Base-by-base conservation (phyloP, 768 basidiomycete genomes). In the Amylocystis lapponica region DNA sequence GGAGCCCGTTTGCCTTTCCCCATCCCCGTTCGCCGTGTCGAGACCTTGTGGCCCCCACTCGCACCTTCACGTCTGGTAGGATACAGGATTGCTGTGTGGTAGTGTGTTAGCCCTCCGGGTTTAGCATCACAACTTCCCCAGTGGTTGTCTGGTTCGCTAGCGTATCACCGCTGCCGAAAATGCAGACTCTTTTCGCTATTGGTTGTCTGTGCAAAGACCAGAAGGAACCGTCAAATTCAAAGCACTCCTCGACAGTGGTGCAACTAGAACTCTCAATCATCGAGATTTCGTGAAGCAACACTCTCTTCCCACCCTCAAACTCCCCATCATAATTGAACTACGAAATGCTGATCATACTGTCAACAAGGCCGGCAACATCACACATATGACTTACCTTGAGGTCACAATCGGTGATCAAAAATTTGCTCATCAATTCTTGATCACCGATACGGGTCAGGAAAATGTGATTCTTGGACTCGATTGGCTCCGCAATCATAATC, bases 401-500 rank as follows among this genome's bases (percentile, higher is more conserved):
- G 27, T 43, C 19, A 21, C 21, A 14, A 43, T 43, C 3, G 42
- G 42, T 13, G 36, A 43, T 25, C 32, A 43, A 20, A 20, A 17
- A 35, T 36, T n/a, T n/a, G n/a, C n/a, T n/a, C n/a, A n/a, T 7
- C 16, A 21, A 10, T 36, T 45, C 23, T 16, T 25, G 2, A 26
- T 45, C 23, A 45, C 43, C 8, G 32, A 22, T 20, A 27, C 38
- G 19, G 36, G 37, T 7, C n/a, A 27, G n/a, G 27, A 36, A 21
- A 30, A 36, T 6, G 31, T 69, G 21, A 59, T 66, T 43, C 48
- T 67, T 19, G 66, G 65, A 14, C 53, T 67, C 16, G 55, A 65
- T 41, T 68, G 66, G 66, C 62, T 68, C 23, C 39, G 39, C 2
- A 51, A 42, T 22, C 60, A 67, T 38, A 67, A 66, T 42, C 67